A percentile compares a stretch with the other conserved stretches of the same genome.
These are phyloP conservation scores for Phellinidium pouzarii DNA, from an alignment of 1,284 basidiomycete genomes.

Conservation along the genomic window DNA sequence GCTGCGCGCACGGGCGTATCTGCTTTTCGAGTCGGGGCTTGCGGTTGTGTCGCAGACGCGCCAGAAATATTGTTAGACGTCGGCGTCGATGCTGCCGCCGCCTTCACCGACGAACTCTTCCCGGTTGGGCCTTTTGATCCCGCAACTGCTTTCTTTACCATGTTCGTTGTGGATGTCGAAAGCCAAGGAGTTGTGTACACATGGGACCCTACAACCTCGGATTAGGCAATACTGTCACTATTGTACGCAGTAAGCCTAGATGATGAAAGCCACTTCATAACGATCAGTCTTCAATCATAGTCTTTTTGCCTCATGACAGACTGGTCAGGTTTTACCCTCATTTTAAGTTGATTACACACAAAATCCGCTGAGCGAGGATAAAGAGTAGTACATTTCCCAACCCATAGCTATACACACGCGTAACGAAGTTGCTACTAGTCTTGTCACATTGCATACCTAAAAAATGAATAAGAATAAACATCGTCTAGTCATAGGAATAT, in stretches of 20 bases:
- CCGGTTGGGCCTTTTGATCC: not conserved
- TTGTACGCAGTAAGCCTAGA: no score
- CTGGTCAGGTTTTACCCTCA: no score
- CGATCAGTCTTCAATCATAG: no score
- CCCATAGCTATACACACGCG: slow-evolving; percentile 12
- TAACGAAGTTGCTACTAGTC: slow-evolving; percentile 5
- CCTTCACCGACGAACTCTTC: not conserved
- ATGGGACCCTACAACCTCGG: not conserved
- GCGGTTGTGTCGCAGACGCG: not conserved
- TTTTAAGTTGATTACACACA: no score
- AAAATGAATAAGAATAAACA: no score
- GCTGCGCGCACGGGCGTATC: not conserved
- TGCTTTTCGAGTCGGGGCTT: not conserved
- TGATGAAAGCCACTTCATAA: no score
- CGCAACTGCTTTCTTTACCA: slow-evolving; percentile 4
- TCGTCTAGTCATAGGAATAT: no score
- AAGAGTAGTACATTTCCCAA: slow-evolving; percentile 12
- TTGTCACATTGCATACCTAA: slow-evolving; percentile 53
- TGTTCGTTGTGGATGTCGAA: not conserved
- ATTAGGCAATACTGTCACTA: not conserved
- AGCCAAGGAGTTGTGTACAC: no score
- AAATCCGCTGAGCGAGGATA: not conserved
- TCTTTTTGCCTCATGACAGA: no score
- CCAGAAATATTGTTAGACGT: not conserved
- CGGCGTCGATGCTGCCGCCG: not conserved